Conservation (phyloP, 2,329 filamentous ascomycete species). For the Diaporthe batatas region DNA sequence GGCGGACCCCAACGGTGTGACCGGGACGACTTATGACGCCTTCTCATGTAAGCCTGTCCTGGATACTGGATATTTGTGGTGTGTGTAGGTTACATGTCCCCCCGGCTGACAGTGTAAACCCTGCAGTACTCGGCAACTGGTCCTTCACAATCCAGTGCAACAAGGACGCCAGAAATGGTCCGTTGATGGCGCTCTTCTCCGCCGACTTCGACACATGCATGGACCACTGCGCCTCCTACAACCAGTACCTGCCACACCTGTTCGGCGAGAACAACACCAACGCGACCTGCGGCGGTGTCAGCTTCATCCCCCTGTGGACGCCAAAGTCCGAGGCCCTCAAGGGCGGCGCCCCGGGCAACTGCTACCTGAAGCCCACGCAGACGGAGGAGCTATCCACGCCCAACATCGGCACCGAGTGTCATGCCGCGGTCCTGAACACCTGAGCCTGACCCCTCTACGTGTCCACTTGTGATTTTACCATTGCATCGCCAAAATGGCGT, state of each 20-base stretch:
- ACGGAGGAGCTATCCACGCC: slow-evolving; percentile 51
- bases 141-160: slow-evolving; percentile 61
- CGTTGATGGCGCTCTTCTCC: slow-evolving; percentile 58
- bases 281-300: slow-evolving; percentile 55
- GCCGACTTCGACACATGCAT: slow-evolving; percentile 60
- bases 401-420: slow-evolving; percentile 53
- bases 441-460: not conserved
- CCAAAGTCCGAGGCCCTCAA: slow-evolving; percentile 50
- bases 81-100: not conserved
- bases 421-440: slow-evolving; percentile 51
- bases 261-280: slow-evolving; percentile 48
- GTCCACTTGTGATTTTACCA: not conserved
- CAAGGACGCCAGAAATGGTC: slow-evolving; percentile 54
- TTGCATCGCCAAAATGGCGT: slow-evolving; percentile 3
- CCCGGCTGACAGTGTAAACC: slow-evolving; percentile 40
- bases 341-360: slow-evolving; percentile 58
- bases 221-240: slow-evolving; percentile 60
- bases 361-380: slow-evolving; percentile 56
- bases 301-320: slow-evolving; percentile 60
- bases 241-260: slow-evolving; percentile 49
- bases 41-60: slow-evolving; percentile 52
- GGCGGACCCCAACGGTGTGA: slow-evolving; percentile 51
- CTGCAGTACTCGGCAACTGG: slow-evolving; percentile 53
- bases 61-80: no score
- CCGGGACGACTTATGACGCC: slow-evolving; percentile 56